phyloP scores from a whole-genome alignment of 495 filamentous ascomycete species.

The Pseudomonodictys pantanalensis region DNA sequence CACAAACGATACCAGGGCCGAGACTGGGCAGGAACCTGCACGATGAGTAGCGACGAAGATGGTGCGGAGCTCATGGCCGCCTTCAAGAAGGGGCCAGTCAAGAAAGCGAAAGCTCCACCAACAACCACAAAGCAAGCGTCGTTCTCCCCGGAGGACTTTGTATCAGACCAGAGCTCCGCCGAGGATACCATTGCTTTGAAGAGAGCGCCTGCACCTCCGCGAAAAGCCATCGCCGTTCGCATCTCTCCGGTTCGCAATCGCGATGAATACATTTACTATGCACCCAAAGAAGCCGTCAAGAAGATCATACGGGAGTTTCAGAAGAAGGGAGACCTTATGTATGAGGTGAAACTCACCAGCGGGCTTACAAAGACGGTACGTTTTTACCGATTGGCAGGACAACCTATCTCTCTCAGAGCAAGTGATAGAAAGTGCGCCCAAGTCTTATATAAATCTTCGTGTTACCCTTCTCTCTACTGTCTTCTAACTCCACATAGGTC shows the following conservation, averaged over 20 bases:
- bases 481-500: slow-evolving; percentile 24
- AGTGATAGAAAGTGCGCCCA: background rate
- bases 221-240: slow-evolving; percentile 18
- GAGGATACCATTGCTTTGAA: too few species aligned
- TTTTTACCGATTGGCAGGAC: slow-evolving; percentile 1
- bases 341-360: slow-evolving; percentile 36
- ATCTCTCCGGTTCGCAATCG: slow-evolving; percentile 18
- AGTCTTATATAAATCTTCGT: background rate
- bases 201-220: too few species aligned
- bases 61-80: slow-evolving; percentile 16
- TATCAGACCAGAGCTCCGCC: slow-evolving; percentile 18
- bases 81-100: slow-evolving; percentile 5
- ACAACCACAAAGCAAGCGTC: background rate
- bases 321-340: slow-evolving; percentile 25
- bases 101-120: background rate
- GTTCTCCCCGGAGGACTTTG: slow-evolving; percentile 13
- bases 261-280: slow-evolving; percentile 23
- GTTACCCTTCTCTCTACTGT: background rate
- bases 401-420: background rate
- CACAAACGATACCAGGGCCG: too few species aligned
- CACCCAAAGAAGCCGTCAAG: slow-evolving; percentile 32
- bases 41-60: slow-evolving; percentile 24
- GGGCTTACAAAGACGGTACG: slow-evolving; percentile 36
- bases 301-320: slow-evolving; percentile 27
- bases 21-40: too few species aligned